Evolutionary conservation across 139 green algal species (phyloP), one percentile per base, ranked within the genome.

Genomic region (Chlorella sp.): DNA sequence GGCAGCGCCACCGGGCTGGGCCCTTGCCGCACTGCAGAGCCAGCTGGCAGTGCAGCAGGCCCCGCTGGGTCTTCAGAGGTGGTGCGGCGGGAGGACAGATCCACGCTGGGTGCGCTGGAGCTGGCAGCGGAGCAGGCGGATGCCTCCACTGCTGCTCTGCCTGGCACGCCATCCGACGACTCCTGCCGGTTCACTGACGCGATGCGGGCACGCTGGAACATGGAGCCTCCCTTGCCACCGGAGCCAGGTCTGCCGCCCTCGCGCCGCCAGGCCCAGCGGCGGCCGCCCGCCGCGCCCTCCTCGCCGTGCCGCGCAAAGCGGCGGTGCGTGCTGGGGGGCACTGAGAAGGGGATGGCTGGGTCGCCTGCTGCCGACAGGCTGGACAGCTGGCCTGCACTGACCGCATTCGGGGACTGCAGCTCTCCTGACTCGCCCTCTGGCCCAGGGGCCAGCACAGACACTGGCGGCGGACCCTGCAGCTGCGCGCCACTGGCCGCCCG

Each of bases 361-460:
- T 86, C 81, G 16, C 32, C 69, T 0, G 38, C 81, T 28, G 70
- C 81, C 20, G 81, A 86, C 56, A 86, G 56, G 55, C 38, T 86
- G 34, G 70, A 78, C 69, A 72, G 68, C 69, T 57, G 81, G 23
- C 69, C 69, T 1, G 81, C 55, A 68, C 81, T 80, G 55, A 9
- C 2, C 1, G 65, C 32, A 34, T 47, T 32, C 0, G 80, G 47
- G 4, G 67, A 56, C 41, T 47, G 18, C 3, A 44, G 20, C 67
- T 64, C 39, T 4, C 21, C 78, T 26, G 39, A 26, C 39, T 26
- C 39, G 20, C 23, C 41, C 0, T n/a, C 64, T 25, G 78, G 17
- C n/a, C 57, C 41, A 4, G 78, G 51, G 4, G 23, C 65, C 3
- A 62, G 63, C 39, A 34, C 36, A 7, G 28, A 6, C 41, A 64